Conservation (phyloP, 208 protist genomes). For the Borovskyia barvae region DNA sequence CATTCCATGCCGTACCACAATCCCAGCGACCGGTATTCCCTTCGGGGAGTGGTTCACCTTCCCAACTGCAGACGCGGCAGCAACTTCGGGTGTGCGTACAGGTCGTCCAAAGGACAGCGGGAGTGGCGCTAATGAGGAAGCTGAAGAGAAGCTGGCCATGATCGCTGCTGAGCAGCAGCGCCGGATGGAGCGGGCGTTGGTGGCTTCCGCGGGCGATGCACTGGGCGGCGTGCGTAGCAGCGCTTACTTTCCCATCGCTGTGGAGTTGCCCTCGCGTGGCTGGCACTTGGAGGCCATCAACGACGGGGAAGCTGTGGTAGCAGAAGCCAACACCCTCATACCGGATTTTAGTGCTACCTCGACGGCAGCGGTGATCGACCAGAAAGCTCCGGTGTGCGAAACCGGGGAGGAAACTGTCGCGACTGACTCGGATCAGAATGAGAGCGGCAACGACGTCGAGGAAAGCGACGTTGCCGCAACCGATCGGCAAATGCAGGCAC, state of each 20-base stretch:
- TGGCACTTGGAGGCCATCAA: conserved; percentile 31
- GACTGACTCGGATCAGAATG: no score
- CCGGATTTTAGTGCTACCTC: no score
- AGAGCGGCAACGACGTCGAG: not conserved
- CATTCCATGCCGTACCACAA: conserved; percentile 44
- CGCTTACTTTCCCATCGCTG: conserved; percentile 57
- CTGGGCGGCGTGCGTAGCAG: conserved; percentile 22
- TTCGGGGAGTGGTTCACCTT: conserved; percentile 65
- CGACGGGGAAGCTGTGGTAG: conserved; percentile 3
- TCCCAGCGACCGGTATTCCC: conserved; percentile 50
- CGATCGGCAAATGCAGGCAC: not conserved
- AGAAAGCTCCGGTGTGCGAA: not conserved
- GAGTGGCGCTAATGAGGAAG: no score
- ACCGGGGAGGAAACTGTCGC: not conserved
- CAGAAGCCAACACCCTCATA: conserved; percentile 2
- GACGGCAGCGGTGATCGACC: not conserved
- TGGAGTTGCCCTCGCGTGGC: conserved; percentile 76
- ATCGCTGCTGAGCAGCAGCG: conserved; percentile 15
- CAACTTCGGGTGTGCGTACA: no score
- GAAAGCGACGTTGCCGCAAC: not conserved
- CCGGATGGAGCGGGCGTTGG: conserved; percentile 15
- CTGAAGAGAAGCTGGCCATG: conserved; percentile 2
- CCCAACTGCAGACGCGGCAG: conserved; percentile 3
- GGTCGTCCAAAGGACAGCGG: no score
- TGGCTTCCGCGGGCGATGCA: conserved; percentile 16